Percentiles rank a stretch among this genome's conserved stretches.
Evolutionary conservation across 176 grass and related monocot species (phyloP).

Genomic region (Oryza nivara): DNA sequence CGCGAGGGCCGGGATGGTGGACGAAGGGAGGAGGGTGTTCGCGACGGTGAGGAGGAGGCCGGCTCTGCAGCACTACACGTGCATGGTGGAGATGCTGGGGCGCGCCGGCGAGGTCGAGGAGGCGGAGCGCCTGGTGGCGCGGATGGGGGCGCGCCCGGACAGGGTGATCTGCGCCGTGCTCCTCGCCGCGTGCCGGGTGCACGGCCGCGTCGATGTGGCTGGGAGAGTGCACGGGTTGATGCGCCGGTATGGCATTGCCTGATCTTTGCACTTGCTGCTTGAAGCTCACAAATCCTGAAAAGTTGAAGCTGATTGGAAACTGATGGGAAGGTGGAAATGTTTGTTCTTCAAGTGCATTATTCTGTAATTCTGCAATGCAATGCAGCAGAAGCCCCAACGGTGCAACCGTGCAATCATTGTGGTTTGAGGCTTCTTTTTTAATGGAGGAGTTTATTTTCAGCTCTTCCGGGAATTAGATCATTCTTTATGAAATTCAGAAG

Average conservation of each 20-base stretch:
- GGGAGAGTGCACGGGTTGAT: slow-evolving; percentile 48
- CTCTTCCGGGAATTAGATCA: no score
- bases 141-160: slow-evolving; percentile 55
- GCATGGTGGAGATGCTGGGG: slow-evolving; percentile 71
- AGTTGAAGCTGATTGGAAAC: no score
- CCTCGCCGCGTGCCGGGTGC: slow-evolving; percentile 42
- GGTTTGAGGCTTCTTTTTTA: no score
- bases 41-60: slow-evolving; percentile 35
- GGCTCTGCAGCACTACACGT: slow-evolving; percentile 68
- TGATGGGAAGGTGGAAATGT: no score
- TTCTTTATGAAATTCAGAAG: no score
- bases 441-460: no score
- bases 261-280: neutral
- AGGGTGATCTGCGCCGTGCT: slow-evolving; percentile 53
- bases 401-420: no score
- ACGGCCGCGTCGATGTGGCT: slow-evolving; percentile 62
- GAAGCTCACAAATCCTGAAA: no score
- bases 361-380: no score
- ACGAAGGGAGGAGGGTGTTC: slow-evolving; percentile 51
- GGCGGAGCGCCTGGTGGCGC: slow-evolving; percentile 55
- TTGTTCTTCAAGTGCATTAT: no score
- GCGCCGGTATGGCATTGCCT: slow-evolving; percentile 13
- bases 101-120: slow-evolving; percentile 54
- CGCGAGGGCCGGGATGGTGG: slow-evolving; percentile 51
- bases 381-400: no score